Evolutionary conservation across 768 basidiomycete genomes (phyloP).

Genomic region (Hygrocybe punicea): DNA sequence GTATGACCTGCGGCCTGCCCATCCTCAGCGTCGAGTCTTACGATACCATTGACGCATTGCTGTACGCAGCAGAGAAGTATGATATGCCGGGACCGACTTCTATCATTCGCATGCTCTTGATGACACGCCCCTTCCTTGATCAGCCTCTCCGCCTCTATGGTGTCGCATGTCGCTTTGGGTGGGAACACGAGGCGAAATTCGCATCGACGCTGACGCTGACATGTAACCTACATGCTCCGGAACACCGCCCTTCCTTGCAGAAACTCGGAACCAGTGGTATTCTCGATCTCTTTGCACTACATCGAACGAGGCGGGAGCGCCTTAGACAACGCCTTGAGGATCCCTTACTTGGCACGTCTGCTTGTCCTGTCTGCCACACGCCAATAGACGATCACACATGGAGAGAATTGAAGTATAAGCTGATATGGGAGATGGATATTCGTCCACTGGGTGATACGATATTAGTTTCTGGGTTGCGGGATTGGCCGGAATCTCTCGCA

Average conservation of each 20-base stretch:
- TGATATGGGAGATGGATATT: slow-evolving; percentile 55
- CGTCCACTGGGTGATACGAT: slow-evolving; percentile 61
- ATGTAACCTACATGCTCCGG: slow-evolving; percentile 48
- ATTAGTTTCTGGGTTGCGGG: slow-evolving; percentile 42
- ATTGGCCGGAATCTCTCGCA: slow-evolving; percentile 56
- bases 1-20: slow-evolving; percentile 59
- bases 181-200: slow-evolving; percentile 52
- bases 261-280: slow-evolving; percentile 51
- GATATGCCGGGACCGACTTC: slow-evolving; percentile 65
- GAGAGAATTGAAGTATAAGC: slow-evolving; percentile 59
- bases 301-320: slow-evolving; percentile 48
- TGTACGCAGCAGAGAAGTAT: slow-evolving; percentile 66
- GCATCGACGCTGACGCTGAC: slow-evolving; percentile 56
- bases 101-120: slow-evolving; percentile 55
- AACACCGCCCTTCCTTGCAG: slow-evolving; percentile 43
- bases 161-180: slow-evolving; percentile 54
- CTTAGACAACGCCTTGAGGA: slow-evolving; percentile 50
- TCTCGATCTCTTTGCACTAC: slow-evolving; percentile 53
- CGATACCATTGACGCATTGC: slow-evolving; percentile 53
- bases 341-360: slow-evolving; percentile 50
- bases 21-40: slow-evolving; percentile 48
- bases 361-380: slow-evolving; percentile 51
- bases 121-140: slow-evolving; percentile 48
- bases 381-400: slow-evolving; percentile 57
- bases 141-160: slow-evolving; percentile 54